Evolutionary conservation across 805 yeast genomes (phyloP).

Genomic region (Kodamaea leandrae): DNA sequence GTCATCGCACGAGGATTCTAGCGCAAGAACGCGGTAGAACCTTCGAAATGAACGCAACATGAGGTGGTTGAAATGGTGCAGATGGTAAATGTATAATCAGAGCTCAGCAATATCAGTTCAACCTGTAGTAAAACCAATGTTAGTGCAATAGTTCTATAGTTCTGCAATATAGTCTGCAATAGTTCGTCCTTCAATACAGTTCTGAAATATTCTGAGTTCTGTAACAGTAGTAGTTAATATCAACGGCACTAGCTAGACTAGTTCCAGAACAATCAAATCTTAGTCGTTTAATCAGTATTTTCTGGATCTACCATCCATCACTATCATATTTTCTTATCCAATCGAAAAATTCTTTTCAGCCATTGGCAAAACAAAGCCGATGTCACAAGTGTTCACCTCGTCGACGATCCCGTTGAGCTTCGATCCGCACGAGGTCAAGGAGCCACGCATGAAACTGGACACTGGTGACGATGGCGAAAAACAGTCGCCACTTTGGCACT

Average conservation of each 20-base stretch:
- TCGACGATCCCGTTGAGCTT: conserved; percentile 37
- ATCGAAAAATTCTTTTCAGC: not conserved
- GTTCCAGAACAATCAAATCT: no score
- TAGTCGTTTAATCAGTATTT: no score
- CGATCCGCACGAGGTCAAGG: conserved; percentile 18
- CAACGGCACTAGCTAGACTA: no score
- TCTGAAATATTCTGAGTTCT: no score
- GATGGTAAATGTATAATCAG: not conserved
- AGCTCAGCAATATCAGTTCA: no score
- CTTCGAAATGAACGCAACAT: not conserved
- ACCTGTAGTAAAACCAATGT: no score
- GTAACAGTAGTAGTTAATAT: no score
- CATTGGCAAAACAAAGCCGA: no score
- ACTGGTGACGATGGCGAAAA: conserved; percentile 3
- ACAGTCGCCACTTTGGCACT: conserved; percentile 45
- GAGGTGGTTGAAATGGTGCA: not conserved
- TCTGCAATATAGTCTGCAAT: no score
- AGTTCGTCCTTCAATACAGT: no score
- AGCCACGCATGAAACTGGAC: not conserved
- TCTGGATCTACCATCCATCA: not conserved
- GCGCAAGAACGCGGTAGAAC: conserved; percentile 67
- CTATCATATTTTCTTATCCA: not conserved
- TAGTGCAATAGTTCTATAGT: no score
- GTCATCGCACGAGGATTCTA: conserved; percentile 95
- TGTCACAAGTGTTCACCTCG: conserved; percentile 28